Evolutionary conservation across 164 flowering plant species (phyloP).

Genomic region (Santalum album): DNA sequence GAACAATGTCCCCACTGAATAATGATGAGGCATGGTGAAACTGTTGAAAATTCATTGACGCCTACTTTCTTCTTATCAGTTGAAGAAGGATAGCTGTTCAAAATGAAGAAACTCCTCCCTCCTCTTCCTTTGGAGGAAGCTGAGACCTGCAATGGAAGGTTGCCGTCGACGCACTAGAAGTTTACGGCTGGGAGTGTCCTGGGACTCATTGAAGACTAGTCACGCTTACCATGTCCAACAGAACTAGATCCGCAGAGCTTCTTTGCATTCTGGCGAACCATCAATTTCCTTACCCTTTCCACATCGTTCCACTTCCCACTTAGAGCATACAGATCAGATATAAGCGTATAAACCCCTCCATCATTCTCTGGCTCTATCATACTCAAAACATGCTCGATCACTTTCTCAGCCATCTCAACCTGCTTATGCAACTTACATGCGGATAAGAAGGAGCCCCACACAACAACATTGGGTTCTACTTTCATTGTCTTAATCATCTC

Average conservation of each 20-base stretch:
- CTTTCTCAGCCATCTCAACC: constrained; percentile 53
- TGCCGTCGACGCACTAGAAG: too few species aligned
- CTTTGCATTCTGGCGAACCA: constrained; percentile 38
- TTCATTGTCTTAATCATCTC: constrained; percentile 44
- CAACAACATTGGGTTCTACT: constrained; percentile 40
- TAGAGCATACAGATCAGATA: constrained; percentile 44
- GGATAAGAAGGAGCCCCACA: constrained; percentile 55
- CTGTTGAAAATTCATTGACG: too few species aligned
- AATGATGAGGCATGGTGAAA: too few species aligned
- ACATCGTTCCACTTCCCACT: constrained; percentile 52
- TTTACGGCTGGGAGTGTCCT: too few species aligned
- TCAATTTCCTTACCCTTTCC: constrained; percentile 36
- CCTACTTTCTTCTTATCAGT: too few species aligned
- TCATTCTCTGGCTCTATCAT: constrained; percentile 39
- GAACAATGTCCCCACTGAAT: too few species aligned
- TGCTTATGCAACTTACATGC: constrained; percentile 54
- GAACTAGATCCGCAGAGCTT: constrained; percentile 50
- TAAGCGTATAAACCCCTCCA: constrained; percentile 56
- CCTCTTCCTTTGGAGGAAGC: too few species aligned
- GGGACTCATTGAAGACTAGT: too few species aligned
- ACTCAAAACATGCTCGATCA: constrained; percentile 35
- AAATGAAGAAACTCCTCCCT: too few species aligned
- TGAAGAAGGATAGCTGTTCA: too few species aligned
- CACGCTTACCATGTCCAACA: constrained; percentile 13
- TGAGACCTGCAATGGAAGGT: too few species aligned